Percentiles rank a stretch among this genome's conserved stretches.
phyloP scores from a whole-genome alignment of 352 stramenopile species.

The Phytopythium ostracodes region DNA sequence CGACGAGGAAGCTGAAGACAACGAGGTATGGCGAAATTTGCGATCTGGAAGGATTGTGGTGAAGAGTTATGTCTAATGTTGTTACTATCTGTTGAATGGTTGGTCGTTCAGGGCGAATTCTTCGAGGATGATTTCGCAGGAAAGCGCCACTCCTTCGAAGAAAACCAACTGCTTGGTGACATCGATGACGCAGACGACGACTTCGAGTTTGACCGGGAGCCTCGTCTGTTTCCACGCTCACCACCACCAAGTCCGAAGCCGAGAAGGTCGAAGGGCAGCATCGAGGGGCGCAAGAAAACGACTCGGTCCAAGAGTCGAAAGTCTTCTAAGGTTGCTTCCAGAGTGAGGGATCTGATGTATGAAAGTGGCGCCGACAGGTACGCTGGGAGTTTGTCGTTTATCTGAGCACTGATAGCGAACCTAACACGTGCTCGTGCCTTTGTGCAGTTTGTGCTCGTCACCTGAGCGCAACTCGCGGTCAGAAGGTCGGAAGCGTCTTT shows the following conservation, averaged over 20 bases:
- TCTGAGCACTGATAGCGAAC: not conserved
- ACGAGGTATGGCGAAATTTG: constrained; percentile 41
- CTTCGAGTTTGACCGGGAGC: constrained; percentile 86
- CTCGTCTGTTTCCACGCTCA: constrained; percentile 36
- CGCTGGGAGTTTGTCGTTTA: constrained; percentile 6
- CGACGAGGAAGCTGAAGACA: constrained; percentile 84
- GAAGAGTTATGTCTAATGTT: constrained; percentile 1
- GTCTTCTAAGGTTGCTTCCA: constrained; percentile 38
- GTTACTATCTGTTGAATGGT: not conserved
- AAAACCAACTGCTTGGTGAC: constrained; percentile 60
- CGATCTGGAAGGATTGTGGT: not conserved
- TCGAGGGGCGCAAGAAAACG: constrained; percentile 43
- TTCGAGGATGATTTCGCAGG: constrained; percentile 69
- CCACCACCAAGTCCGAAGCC: constrained; percentile 56
- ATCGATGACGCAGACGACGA: constrained; percentile 82
- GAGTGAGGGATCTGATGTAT: constrained; percentile 57
- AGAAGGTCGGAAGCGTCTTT: constrained; percentile 38
- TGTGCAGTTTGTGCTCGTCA: constrained; percentile 67
- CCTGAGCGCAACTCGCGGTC: constrained; percentile 53
- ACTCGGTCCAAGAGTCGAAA: constrained; percentile 53
- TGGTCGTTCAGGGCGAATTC: constrained; percentile 45
- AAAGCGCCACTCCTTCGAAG: constrained; percentile 78
- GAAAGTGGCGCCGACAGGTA: constrained; percentile 83
- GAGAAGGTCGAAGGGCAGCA: constrained; percentile 21
- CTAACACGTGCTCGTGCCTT: constrained; percentile 3